Percentiles rank a stretch among this genome's conserved stretches.
Evolutionary conservation across 164 flowering plant genomes (phyloP).

Genomic region (Taxillus chinensis): DNA sequence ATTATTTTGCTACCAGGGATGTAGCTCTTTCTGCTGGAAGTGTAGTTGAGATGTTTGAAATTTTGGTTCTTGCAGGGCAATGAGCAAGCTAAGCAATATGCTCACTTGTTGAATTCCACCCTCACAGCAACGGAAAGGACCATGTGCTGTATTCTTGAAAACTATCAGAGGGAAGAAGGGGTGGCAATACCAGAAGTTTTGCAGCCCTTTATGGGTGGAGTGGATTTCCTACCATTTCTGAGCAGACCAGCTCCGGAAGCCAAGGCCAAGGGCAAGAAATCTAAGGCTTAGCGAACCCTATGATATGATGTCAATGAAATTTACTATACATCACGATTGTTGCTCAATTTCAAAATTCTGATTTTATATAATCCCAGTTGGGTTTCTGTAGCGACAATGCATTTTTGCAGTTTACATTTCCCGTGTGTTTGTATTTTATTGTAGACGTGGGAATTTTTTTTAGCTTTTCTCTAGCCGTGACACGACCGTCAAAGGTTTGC

Average conservation of each 20-base stretch:
- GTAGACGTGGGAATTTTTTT: too few species aligned
- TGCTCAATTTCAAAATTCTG: too few species aligned
- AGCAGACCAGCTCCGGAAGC: conserved; percentile 30
- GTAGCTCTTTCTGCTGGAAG: too few species aligned
- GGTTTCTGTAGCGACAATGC: too few species aligned
- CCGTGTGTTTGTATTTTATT: neutral
- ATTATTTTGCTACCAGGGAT: too few species aligned
- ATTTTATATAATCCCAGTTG: too few species aligned
- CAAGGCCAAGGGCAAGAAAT: conserved; percentile 66
- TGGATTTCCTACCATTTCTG: conserved; percentile 65
- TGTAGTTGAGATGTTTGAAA: too few species aligned
- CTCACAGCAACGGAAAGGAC: conserved; percentile 96
- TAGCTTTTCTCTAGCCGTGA: too few species aligned
- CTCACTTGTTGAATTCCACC: conserved; percentile 82
- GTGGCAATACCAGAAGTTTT: conserved; percentile 65
- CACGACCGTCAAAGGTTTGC: too few species aligned
- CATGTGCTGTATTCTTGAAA: conserved; percentile 87
- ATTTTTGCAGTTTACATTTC: too few species aligned
- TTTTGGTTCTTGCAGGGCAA: conserved; percentile 39
- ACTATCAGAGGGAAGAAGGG: conserved; percentile 83
- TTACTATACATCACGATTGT: too few species aligned
- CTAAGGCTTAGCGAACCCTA: conserved; percentile 28
- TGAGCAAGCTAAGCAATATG: conserved; percentile 76
- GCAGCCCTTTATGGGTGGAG: conserved; percentile 67
- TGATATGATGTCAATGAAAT: neutral